A percentile compares a stretch with the other conserved stretches of the same genome.
These are phyloP conservation scores for Alternaria sp. DNA, from an alignment of 2,329 filamentous ascomycete genomes.

Conservation along the genomic window DNA sequence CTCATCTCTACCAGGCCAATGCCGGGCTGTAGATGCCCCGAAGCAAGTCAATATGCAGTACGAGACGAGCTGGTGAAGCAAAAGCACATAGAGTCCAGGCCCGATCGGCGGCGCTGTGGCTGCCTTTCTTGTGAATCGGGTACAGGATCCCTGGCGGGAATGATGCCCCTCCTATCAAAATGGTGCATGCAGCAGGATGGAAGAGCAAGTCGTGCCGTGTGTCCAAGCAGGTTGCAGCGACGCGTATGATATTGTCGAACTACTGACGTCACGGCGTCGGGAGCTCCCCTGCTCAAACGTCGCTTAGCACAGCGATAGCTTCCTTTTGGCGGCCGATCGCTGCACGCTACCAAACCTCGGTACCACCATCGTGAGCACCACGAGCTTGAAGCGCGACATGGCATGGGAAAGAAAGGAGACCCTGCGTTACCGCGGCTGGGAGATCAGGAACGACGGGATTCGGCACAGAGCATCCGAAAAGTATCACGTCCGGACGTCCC, in stretches of 20 bases:
- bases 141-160: conserved; percentile 23
- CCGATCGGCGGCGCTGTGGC: conserved; percentile 41
- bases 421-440: conserved; percentile 17
- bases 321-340: conserved; percentile 21
- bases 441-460: conserved; percentile 11
- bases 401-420: conserved; percentile 9
- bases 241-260: conserved; percentile 10
- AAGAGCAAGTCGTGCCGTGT: conserved; percentile 28
- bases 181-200: conserved; percentile 30
- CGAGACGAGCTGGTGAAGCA: conserved; percentile 10
- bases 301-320: conserved; percentile 23
- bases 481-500: background rate
- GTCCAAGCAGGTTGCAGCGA: conserved; percentile 16
- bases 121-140: conserved; percentile 30
- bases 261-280: conserved; percentile 14
- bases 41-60: background rate
- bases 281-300: conserved; percentile 16
- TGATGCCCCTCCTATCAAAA: conserved; percentile 29
- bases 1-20: background rate
- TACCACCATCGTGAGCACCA: conserved; percentile 12
- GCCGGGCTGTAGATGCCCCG: background rate
- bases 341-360: conserved; percentile 16
- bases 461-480: conserved; percentile 8
- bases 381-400: conserved; percentile 1
- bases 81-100: conserved; percentile 31